Evolutionary conservation across 306 rosid species (phyloP).

Genomic region (Trichosanthes cucumerina): DNA sequence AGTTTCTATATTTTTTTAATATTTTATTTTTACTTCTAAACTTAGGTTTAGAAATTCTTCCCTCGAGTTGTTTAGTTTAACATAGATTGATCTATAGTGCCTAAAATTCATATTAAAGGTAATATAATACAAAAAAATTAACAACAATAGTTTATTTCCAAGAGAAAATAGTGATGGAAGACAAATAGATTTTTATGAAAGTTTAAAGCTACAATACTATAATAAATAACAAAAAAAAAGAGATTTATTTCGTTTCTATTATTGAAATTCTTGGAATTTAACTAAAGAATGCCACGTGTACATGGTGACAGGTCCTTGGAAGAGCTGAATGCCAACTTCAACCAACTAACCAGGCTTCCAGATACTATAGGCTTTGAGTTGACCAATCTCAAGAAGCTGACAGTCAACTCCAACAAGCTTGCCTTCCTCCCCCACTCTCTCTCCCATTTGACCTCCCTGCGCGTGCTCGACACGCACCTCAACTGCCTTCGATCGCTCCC

Average conservation of each 20-base stretch:
- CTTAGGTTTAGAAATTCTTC: no score
- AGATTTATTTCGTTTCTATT: not conserved
- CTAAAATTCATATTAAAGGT: not conserved
- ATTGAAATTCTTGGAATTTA: not conserved
- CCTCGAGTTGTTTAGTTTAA: no score
- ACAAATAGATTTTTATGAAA: no score
- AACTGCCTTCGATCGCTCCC: constrained; percentile 79
- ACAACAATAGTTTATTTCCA: no score
- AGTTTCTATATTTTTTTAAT: not conserved
- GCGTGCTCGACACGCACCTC: constrained; percentile 51
- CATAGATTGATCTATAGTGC: not conserved
- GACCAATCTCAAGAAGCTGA: constrained; percentile 49
- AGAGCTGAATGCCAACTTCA: constrained; percentile 85
- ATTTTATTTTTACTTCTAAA: not conserved
- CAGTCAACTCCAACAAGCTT: constrained; percentile 74
- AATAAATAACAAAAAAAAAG: no score
- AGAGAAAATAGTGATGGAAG: no score
- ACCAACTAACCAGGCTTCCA: constrained; percentile 51
- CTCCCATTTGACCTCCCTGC: constrained; percentile 47
- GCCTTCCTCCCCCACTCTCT: constrained; percentile 52
- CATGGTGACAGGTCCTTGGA: constrained; percentile 42
- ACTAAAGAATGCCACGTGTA: not conserved
- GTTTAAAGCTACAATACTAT: no score
- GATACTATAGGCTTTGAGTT: constrained; percentile 69
- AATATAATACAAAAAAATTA: no score